phyloP scores from a whole-genome alignment of 805 yeast genomes.

The Candida khao-thaluensis region DNA sequence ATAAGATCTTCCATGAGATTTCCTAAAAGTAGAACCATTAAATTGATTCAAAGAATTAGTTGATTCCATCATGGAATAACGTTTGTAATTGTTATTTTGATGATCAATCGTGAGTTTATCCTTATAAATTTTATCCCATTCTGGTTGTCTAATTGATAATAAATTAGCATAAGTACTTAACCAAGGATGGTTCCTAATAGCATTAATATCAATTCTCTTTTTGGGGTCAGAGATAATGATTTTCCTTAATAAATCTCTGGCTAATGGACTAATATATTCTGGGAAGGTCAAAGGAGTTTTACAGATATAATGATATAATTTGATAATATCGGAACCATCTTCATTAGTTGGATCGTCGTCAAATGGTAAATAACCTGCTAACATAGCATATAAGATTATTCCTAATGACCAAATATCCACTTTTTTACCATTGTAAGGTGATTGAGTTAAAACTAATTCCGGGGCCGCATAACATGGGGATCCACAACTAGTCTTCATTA shows the following conservation, averaged over 20 bases:
- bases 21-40: slow-evolving; percentile 18
- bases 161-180: slow-evolving; percentile 78
- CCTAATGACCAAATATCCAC: slow-evolving; percentile 98
- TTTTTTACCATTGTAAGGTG: slow-evolving; percentile 86
- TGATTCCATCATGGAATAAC: slow-evolving; percentile 46
- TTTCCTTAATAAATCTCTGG: slow-evolving; percentile 84
- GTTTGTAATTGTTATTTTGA: slow-evolving; percentile 29
- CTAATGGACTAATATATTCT: slow-evolving; percentile 84
- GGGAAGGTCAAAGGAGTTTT: slow-evolving; percentile 92
- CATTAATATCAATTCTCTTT: slow-evolving; percentile 65
- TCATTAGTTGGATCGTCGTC: slow-evolving; percentile 98
- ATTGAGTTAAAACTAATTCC: slow-evolving; percentile 83
- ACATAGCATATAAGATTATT: slow-evolving; percentile 91
- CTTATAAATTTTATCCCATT: slow-evolving; percentile 72
- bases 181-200: slow-evolving; percentile 85
- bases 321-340: slow-evolving; percentile 90
- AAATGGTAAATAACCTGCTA: slow-evolving; percentile 95
- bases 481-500: slow-evolving; percentile 95
- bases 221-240: slow-evolving; percentile 84
- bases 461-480: slow-evolving; percentile 99
- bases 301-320: slow-evolving; percentile 87
- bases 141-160: slow-evolving; percentile 78
- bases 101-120: slow-evolving; percentile 21
- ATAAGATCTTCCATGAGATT: slow-evolving; percentile 33
- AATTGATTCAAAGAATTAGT: slow-evolving; percentile 36